Conservation (phyloP, 140 eudicot species). For the Bidens hawaiensis region DNA sequence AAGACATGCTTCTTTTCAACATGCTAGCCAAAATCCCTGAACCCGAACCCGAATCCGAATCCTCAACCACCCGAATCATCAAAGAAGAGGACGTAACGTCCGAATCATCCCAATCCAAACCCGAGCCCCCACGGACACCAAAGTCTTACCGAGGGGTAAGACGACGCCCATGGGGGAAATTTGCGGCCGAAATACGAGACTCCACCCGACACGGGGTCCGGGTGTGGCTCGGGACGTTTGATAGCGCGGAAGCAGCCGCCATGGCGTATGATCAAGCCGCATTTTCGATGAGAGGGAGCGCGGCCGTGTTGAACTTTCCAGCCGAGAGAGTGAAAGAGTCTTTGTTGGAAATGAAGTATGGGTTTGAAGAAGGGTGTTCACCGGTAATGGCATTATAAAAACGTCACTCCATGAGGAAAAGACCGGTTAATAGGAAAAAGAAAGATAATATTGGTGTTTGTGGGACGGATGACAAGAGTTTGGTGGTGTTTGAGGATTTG, state of each 20-base stretch:
- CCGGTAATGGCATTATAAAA: constrained; percentile 41
- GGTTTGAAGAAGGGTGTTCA: constrained; percentile 41
- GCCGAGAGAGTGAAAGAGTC: constrained; percentile 38
- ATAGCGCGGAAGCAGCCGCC: constrained; percentile 48
- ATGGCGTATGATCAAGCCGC: constrained; percentile 59
- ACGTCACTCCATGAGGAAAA: constrained; percentile 27
- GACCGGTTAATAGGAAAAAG: constrained; percentile 18
- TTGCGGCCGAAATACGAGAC: constrained; percentile 51
- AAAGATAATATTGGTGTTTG: constrained; percentile 15
- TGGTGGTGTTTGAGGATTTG: constrained; percentile 74
- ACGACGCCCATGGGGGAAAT: constrained; percentile 47
- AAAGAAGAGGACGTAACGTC: constrained; percentile 49
- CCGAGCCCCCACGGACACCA: constrained; percentile 20
- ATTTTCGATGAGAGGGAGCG: constrained; percentile 40
- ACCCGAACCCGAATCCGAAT: constrained; percentile 17
- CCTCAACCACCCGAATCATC: constrained; percentile 4
- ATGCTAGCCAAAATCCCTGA: constrained; percentile 19
- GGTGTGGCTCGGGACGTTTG: constrained; percentile 53
- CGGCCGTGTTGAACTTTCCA: constrained; percentile 46
- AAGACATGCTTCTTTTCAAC: constrained; percentile 40
- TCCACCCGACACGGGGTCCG: constrained; percentile 42
- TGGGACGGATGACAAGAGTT: constrained; percentile 14
- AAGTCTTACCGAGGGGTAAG: constrained; percentile 44
- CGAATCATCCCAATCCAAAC: neutral
- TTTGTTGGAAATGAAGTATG: constrained; percentile 31